A percentile compares a stretch with the other conserved stretches of the same genome.
Evolutionary conservation across 2,329 filamentous ascomycete species (phyloP).

Genomic region (Penicillium sp.): DNA sequence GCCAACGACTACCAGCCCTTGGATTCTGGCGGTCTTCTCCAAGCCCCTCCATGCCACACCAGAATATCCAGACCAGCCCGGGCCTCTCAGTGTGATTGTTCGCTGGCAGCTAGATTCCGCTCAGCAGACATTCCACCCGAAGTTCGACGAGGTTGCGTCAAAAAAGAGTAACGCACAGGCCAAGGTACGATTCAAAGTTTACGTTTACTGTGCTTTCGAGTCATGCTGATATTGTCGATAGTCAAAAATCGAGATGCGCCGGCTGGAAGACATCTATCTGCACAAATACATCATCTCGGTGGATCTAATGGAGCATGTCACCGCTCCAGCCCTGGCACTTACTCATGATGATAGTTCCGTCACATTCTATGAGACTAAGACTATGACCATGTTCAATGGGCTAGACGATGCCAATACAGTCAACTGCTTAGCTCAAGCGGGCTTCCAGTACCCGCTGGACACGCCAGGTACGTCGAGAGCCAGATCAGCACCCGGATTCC

Average conservation of each 20-base stretch:
- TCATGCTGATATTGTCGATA: slow-evolving; percentile 28
- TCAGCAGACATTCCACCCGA: slow-evolving; percentile 68
- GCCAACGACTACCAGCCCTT: slow-evolving; percentile 59
- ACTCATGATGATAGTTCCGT: slow-evolving; percentile 78
- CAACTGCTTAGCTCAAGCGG: slow-evolving; percentile 72
- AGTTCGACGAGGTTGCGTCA: slow-evolving; percentile 73
- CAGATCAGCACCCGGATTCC: neutral
- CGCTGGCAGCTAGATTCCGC: slow-evolving; percentile 77
- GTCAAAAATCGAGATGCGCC: slow-evolving; percentile 58
- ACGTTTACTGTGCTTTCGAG: neutral
- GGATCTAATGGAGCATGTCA: slow-evolving; percentile 69
- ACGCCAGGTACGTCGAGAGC: slow-evolving; percentile 59
- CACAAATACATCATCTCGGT: slow-evolving; percentile 72
- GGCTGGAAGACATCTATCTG: slow-evolving; percentile 67
- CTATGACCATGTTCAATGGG: slow-evolving; percentile 68
- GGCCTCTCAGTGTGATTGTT: slow-evolving; percentile 73
- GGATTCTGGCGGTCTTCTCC: slow-evolving; percentile 74
- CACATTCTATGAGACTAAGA: slow-evolving; percentile 75
- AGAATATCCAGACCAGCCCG: slow-evolving; percentile 61
- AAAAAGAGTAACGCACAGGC: slow-evolving; percentile 59
- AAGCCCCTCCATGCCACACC: slow-evolving; percentile 55
- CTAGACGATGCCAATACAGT: slow-evolving; percentile 67
- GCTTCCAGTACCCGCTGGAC: slow-evolving; percentile 70
- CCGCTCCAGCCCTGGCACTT: slow-evolving; percentile 67
- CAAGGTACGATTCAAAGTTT: slow-evolving; percentile 31